Base-by-base conservation (phyloP, 208 protist genomes). In the Leishmania amazonensis region DNA sequence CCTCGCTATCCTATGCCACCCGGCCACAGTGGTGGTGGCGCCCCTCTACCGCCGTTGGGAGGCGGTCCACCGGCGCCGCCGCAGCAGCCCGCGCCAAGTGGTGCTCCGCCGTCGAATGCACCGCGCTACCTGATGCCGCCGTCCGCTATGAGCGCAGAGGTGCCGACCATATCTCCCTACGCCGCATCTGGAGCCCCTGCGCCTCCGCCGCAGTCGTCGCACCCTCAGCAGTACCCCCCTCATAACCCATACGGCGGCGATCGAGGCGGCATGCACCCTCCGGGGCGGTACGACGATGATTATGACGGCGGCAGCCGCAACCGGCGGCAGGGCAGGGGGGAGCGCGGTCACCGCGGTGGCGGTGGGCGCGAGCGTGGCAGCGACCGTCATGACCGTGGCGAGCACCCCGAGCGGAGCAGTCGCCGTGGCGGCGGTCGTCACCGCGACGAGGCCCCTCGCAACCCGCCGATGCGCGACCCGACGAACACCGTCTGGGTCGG, bases 401-500 rank as follows among this genome's bases (percentile, higher is more conserved):
- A 85, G 21, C 75, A 78, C 35, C 51, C 73, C 45, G 68, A 80
- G 21, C 62, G 60, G 19, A n/a, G 65, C 57, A 58, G 68, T 62
- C 60, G 73, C 73, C 67, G 74, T 35, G 57, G 49, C 57, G 54
- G 67, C 53, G 31, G 72, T 75, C 79, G 64, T 13, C 76, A 80
- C 73, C 79, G 81, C 47, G 78, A 83, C 49, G 86, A 83, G 49
- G 75, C 80, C 9, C 83, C 80, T 40, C 81, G 81, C 9, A 73
- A 79, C 58, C 75, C 79, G 62, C 80, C 79, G 42, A 78, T 91
- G 75, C 90, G 91, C 11, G 91, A 96, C 62, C 87, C 94, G 38
- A 97, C 94, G 7, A 97, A 97, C 86, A 97, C 94, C 28, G 94
- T 97, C 9, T 97, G 94, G 94, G 87, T 96, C 5, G 94, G 93